Evolutionary conservation across 129 eudicot species (phyloP), one percentile per base, ranked within the genome.

Genomic region (Tanacetum coccineum): DNA sequence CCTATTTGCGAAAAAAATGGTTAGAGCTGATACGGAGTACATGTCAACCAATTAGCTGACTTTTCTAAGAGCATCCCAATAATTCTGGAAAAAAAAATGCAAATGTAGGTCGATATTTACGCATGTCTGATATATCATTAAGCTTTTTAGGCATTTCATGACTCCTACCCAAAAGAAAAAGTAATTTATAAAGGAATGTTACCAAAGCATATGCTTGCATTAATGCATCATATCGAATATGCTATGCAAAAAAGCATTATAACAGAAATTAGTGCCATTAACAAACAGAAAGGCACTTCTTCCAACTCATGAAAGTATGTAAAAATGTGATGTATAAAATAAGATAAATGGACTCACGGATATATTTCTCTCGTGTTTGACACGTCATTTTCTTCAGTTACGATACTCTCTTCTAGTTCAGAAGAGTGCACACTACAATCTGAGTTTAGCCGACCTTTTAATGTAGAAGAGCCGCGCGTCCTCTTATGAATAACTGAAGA

Each of bases 401-500:
- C 78, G 54, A 62, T 52, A 39, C 73, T 78, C 58, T 78, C 87
- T 59, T 82, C 94, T 73, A 54, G 70, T 59, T 84, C 84, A 69
- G 83, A 74, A 64, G 85, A 67, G 18, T 58, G 78, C 74, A 82
- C 78, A 53, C 66, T 50, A 61, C 63, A 74, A 70, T 85, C 90
- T 48, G 90, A 80, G 60, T 77, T 78, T 59, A 75, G 44, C 62
- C 55, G 78, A 22, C 62, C 65, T 47, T 74, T 61, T 2, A 81
- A 46, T 30, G 56, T 51, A 3, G 83, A 60, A 56, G 75, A 75
- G 22, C 53, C 12, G 8, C 9, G 70, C 59, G 67, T 84, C 72
- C 90, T 88, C 28, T 68, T 78, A 70, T 78, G 78, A 59, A 80
- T 49, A 74, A 82, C 22, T 4, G 88, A 81, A 12, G 60, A 71